Evolutionary conservation across 179 eudicot species (phyloP).

Genomic region (Beta macrorhiza): DNA sequence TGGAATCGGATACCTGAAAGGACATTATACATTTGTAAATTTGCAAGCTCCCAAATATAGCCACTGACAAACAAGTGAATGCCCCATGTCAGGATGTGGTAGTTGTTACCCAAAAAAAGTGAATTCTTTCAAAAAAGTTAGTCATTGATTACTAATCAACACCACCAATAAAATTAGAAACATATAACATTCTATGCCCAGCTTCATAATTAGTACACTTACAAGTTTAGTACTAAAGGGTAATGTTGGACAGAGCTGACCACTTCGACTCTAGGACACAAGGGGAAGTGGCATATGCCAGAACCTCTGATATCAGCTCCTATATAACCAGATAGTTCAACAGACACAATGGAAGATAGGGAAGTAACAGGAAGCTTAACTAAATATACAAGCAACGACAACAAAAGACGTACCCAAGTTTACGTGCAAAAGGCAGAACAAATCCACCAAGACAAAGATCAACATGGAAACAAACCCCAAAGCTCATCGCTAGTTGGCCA

Average conservation of each 20-base stretch:
- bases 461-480: constrained; percentile 73
- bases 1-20: constrained; percentile 79
- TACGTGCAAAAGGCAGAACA: constrained; percentile 92
- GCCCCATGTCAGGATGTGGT: not conserved
- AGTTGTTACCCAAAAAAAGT: not conserved
- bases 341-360: not conserved
- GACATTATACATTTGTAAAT: not conserved
- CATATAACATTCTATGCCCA: no score
- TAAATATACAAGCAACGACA: constrained; percentile 4
- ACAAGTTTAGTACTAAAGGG: not conserved
- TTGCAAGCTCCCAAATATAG: constrained; percentile 7
- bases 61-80: not conserved
- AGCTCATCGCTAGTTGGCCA: constrained; percentile 58
- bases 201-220: no score
- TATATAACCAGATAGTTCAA: not conserved
- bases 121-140: no score
- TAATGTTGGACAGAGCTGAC: not conserved
- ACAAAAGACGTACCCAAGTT: constrained; percentile 75
- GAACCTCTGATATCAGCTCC: not conserved
- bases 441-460: constrained; percentile 94
- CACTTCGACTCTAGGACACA: not conserved
- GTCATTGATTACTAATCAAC: not conserved
- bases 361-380: not conserved
- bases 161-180: not conserved
- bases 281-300: not conserved